Base-by-base conservation (phyloP, 768 basidiomycete species). In the Mycena kentingensis region DNA sequence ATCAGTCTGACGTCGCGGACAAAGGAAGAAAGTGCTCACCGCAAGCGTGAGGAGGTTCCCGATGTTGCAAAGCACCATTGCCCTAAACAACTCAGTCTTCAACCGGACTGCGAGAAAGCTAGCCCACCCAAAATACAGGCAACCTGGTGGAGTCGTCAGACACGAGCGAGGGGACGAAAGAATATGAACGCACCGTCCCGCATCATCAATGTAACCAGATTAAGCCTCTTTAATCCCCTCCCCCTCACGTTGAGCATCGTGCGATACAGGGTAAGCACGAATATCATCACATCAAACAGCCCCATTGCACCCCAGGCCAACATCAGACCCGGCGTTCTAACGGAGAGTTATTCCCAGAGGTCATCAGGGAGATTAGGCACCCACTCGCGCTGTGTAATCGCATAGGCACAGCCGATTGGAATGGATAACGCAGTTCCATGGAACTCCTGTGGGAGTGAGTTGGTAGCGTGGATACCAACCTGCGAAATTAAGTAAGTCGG, bases 201-300 rank as follows among this genome's bases (percentile, higher is more conserved):
- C 1, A 46, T 10, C 12, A 52, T 29, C 7, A 52, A 27, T 19
- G 26, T 27, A 6, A 52, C 3, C 2, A 52, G 43, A 21, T 38
- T 11, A 12, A 38, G 3, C 4, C 44, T 36, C 1, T 12, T 15
- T 7, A 16, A 28, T 27, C 8, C 18, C 15, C 51, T 16, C 31
- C 31, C 8, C 31, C 8, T 32, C 31, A 8, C 31, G 31, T 32
- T 16, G 31, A 8, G 31, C 12, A 37, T 10, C 36, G 36, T 37
- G 18, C 36, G 36, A 19, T 11, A 37, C 21, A 52, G 5, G 2
- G 51, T 46, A 13, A 52, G 44, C 34, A 19, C 28, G 12, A 26
- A 52, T 36, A 52, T 52, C 26, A 36, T 46, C 35, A 25, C 45
- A 28, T 52, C 51, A 21, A 52, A 52, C 11, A 46, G 2, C 13